Conservation (phyloP, 179 eudicot genomes). For the Beta corolliflora region DNA sequence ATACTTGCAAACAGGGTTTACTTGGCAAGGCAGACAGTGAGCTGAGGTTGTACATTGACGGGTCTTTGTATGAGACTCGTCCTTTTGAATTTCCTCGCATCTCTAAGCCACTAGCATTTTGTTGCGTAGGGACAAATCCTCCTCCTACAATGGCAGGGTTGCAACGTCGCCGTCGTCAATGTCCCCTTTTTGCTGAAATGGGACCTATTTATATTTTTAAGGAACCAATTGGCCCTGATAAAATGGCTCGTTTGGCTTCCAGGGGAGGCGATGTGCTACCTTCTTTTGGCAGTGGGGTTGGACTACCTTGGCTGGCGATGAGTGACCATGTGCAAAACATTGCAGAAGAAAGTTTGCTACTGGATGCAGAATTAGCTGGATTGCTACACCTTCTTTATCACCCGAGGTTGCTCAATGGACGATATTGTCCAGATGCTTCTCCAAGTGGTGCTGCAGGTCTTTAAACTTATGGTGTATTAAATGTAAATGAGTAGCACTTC, state of each 20-base stretch:
- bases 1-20: conserved; percentile 82
- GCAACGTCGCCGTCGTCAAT: conserved; percentile 97
- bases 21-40: conserved; percentile 97
- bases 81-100: conserved; percentile 92
- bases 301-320: conserved; percentile 88
- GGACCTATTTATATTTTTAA: conserved; percentile 96
- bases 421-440: conserved; percentile 98
- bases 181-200: conserved; percentile 99
- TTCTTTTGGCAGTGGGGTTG: conserved; percentile 85
- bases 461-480: conserved; percentile 15
- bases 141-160: conserved; percentile 99
- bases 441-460: conserved; percentile 96
- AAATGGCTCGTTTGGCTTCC: conserved; percentile 86
- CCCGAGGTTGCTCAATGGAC: conserved; percentile 89
- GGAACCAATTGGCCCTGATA: conserved; percentile 90
- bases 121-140: conserved; percentile 96
- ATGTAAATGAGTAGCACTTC: conserved; percentile 4
- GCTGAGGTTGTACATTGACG: conserved; percentile 88
- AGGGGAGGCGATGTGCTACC: conserved; percentile 98
- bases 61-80: conserved; percentile 84
- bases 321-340: conserved; percentile 61
- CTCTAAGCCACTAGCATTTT: conserved; percentile 94
- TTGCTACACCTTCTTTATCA: conserved; percentile 88
- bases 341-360: conserved; percentile 77
- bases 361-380: conserved; percentile 89